Base-by-base conservation (phyloP, 2,329 filamentous ascomycete species). In the Zarea fungicola region DNA sequence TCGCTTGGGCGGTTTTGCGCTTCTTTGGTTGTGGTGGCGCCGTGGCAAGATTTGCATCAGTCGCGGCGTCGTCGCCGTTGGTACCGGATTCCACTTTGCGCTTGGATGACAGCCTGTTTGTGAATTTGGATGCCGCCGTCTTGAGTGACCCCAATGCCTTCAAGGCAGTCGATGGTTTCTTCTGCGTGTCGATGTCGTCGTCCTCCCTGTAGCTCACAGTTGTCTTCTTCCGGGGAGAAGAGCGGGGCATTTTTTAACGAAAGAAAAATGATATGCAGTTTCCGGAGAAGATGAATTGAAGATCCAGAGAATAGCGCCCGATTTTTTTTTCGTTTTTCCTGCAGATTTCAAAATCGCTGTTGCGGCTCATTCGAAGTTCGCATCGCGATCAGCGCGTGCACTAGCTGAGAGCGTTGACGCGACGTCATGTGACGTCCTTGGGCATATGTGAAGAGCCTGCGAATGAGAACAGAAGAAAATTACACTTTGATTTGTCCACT, bases 21-120 rank as follows among this genome's bases (percentile, higher is more conserved):
- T 76, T 78, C 62, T 77, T 77, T 21, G 58, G 49, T n/a, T 39
- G 34, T 6, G 23, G 6, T 16, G 18, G 6, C 4, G 58, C 46
- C 50, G 63, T 62, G 6, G 55, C 50, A 28, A 51, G 55, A 42
- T 49, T 56, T 7, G 43, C 54, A 10, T 47, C 19, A 4, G 49
- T 46, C 28, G 60, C 55, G 31, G 51, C 45, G 18, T 56, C 53
- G 22, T 52, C 54, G n/a, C n/a, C n/a, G n/a, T n/a, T n/a, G n/a
- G n/a, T n/a, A n/a, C n/a, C n/a, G n/a, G n/a, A n/a, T 13, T 53
- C 57, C 44, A 60, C 58, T 3, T 54, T 52, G 28, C 62, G 57
- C n/a, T 61, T 58, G 7, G 34, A 8, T 55, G 52, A 61, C 43
- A 52, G 56, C 31, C 60, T 58, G 18, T 49, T 49, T 35, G 51